Evolutionary conservation across 2,329 filamentous ascomycete genomes (phyloP), one percentile per base, ranked within the genome.

Genomic region (Ophiostoma ips): DNA sequence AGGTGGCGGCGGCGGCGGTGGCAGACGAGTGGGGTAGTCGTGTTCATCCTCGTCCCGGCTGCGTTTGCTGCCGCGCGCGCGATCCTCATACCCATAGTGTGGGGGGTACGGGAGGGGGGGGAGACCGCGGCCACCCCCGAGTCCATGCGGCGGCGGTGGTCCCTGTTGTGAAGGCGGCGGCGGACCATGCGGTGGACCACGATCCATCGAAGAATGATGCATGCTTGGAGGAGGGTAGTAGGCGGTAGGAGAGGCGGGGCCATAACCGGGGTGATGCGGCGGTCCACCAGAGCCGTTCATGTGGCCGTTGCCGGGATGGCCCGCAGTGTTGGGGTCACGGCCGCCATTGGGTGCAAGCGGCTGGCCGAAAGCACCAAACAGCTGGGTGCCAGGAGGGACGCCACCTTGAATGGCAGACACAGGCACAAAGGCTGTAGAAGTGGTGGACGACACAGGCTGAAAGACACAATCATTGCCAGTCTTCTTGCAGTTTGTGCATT

Each of bases 391-490:
- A 1, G 74, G 73, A 1, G 75, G 72, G 1, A 78, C 71, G 13
- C 72, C 73, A n/a, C 73, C 73, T n/a, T 71, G 70, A 6, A 79
- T 65, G 15, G 75, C 75, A 2, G 73, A 76, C 5, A 79, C 72
- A 1, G 76, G 75, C 13, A 79, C 73, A 54, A 79, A 79, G 1
- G 75, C 75, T 1, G 75, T 75, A 5, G 72, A 73, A 36, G 71
- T 70, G 3, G 53, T 55, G 11, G 73, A 71, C 4, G 72, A 76
- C 1, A 79, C 76, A 0, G 75, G 76, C 57, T 79, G 75, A 52
- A 79, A 79, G 13, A 79, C 69, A 53, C 76, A 79, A 53, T 79
- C 75, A 56, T 79, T 76, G 46, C 76, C 75, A 64, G 78, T 77
- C 54, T 77, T 75, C 36, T 75, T 73, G 57, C 76, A 79, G 56